Conservation (phyloP, 2,329 filamentous ascomycete species). For the Plectosphaerella sp. region DNA sequence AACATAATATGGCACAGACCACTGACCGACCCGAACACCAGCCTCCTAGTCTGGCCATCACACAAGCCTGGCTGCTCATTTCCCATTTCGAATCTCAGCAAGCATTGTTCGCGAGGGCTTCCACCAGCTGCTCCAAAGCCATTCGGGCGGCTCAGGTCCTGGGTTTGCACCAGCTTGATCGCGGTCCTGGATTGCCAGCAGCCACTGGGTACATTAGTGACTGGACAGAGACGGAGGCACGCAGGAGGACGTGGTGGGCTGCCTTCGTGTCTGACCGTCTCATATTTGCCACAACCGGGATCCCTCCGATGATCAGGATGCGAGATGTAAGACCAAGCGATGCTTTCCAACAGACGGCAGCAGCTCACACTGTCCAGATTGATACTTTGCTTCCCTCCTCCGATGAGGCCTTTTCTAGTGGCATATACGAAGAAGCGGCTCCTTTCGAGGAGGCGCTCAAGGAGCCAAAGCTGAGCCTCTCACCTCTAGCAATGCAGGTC, state of each 20-base stretch:
- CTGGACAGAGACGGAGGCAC: conserved; percentile 3
- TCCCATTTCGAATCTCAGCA: background rate
- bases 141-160: background rate
- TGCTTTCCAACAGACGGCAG: background rate
- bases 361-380: conserved; percentile 26
- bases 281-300: conserved; percentile 1
- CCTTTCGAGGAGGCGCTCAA: conserved; percentile 45
- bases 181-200: background rate
- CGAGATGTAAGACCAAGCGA: background rate
- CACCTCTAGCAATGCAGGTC: conserved; percentile 52
- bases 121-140: background rate
- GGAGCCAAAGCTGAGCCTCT: conserved; percentile 39
- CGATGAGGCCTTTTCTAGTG: conserved; percentile 57
- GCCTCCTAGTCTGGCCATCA: too few species aligned
- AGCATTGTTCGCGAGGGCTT: background rate
- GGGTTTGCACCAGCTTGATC: background rate
- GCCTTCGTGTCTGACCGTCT: conserved; percentile 36
- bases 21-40: too few species aligned
- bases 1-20: background rate
- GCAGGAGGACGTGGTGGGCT: conserved; percentile 42
- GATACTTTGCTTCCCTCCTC: conserved; percentile 57
- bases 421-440: conserved; percentile 45
- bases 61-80: background rate
- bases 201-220: background rate
- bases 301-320: background rate